A percentile compares a stretch with the other conserved stretches of the same genome.
Conservation (phyloP, 1,139 yeast genomes). For the Debaryomycetaceae sp. region DNA sequence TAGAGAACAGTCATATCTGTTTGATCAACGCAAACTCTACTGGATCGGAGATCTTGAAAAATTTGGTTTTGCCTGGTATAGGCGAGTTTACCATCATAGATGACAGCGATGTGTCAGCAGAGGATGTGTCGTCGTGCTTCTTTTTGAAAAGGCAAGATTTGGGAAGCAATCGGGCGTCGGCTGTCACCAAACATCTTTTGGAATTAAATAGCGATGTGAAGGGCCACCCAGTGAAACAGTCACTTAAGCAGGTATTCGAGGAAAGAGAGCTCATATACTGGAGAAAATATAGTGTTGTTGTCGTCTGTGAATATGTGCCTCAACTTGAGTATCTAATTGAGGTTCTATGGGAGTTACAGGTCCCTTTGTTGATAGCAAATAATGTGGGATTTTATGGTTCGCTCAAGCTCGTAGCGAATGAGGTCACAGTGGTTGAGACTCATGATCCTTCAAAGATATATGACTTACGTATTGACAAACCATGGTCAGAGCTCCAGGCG, state of each 20-base stretch:
- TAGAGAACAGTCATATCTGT: slow-evolving; percentile 60
- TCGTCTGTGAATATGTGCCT: slow-evolving; percentile 37
- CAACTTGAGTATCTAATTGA: slow-evolving; percentile 27
- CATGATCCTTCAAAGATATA: slow-evolving; percentile 63
- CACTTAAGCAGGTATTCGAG: slow-evolving; percentile 16
- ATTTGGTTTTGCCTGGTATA: slow-evolving; percentile 76
- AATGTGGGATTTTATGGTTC: slow-evolving; percentile 68
- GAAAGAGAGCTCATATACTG: slow-evolving; percentile 32
- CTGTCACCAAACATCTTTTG: slow-evolving; percentile 37
- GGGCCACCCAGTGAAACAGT: slow-evolving; percentile 29
- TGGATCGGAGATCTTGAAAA: slow-evolving; percentile 72
- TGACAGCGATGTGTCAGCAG: slow-evolving; percentile 31
- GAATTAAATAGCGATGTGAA: slow-evolving; percentile 62
- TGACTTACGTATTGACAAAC: slow-evolving; percentile 67
- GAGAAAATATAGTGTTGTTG: slow-evolving; percentile 51
- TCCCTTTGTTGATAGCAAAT: slow-evolving; percentile 54
- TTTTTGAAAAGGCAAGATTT: slow-evolving; percentile 50
- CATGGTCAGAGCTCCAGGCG: slow-evolving; percentile 70
- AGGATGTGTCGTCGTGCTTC: slow-evolving; percentile 58
- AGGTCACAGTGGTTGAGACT: slow-evolving; percentile 67
- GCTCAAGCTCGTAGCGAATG: slow-evolving; percentile 49
- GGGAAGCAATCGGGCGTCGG: slow-evolving; percentile 38
- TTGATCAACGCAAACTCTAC: slow-evolving; percentile 58
- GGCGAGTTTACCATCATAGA: slow-evolving; percentile 67
- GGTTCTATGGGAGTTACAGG: slow-evolving; percentile 38